Percentiles rank a stretch among this genome's conserved stretches.
These are phyloP conservation scores for Dactylellina parvicollis DNA, from an alignment of 2,329 filamentous ascomycete species.

Conservation along the genomic window DNA sequence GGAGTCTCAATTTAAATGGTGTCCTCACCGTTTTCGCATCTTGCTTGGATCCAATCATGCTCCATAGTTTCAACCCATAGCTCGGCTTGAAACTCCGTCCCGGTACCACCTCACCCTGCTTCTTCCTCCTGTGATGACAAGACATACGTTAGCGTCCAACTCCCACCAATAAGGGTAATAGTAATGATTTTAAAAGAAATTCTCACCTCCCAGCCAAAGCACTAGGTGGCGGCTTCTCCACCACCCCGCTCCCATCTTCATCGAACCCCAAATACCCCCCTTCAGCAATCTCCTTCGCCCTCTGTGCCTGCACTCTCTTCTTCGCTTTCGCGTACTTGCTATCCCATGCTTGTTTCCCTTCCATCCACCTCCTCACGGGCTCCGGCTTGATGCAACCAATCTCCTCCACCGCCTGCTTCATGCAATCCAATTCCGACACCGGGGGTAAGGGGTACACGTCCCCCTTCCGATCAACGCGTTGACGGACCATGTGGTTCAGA, in stretches of 20 bases:
- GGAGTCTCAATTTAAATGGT: too few species aligned
- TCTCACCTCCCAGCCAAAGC: conserved; percentile 76
- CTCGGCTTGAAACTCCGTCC: conserved; percentile 63
- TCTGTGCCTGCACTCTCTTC: conserved; percentile 75
- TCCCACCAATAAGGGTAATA: conserved; percentile 65
- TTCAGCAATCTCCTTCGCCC: conserved; percentile 75
- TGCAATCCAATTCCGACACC: conserved; percentile 71
- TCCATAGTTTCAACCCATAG: conserved; percentile 83
- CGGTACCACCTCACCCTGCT: conserved; percentile 34
- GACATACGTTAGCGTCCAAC: conserved; percentile 63
- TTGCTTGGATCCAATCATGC: conserved; percentile 86
- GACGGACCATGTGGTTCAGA: conserved; percentile 87
- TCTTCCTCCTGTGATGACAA: conserved; percentile 17
- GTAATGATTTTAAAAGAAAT: conserved; percentile 41
- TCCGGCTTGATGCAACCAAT: conserved; percentile 83
- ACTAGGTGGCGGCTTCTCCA: conserved; percentile 82
- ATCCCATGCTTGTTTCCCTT: conserved; percentile 77
- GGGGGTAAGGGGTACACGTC: conserved; percentile 74
- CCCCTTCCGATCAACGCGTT: conserved; percentile 82
- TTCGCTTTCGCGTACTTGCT: conserved; percentile 73
- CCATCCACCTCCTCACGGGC: conserved; percentile 84
- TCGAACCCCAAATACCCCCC: conserved; percentile 62
- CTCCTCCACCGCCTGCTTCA: conserved; percentile 72
- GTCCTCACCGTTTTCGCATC: conserved; percentile 78
- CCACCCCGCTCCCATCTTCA: conserved; percentile 59